Conservation (phyloP, 2,329 filamentous ascomycete genomes). For the Claviceps pusilla region DNA sequence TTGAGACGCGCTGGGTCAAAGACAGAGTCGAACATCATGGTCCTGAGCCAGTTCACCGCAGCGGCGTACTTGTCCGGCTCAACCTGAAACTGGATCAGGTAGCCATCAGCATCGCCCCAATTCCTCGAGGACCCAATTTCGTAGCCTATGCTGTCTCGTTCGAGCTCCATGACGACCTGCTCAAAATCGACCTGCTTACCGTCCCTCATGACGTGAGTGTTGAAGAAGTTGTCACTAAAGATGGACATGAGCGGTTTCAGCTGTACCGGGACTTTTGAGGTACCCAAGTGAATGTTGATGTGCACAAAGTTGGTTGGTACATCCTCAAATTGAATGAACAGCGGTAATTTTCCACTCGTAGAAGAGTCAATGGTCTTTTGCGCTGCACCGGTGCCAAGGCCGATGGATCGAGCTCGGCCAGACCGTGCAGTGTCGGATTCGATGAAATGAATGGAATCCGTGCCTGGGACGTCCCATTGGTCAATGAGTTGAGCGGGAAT, state of each 20-base stretch:
- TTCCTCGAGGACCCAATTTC: constrained; percentile 51
- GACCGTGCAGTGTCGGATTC: constrained; percentile 71
- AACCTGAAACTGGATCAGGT: constrained; percentile 69
- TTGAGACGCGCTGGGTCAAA: constrained; percentile 59
- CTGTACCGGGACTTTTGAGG: constrained; percentile 59
- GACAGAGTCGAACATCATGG: constrained; percentile 74
- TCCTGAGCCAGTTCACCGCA: constrained; percentile 69
- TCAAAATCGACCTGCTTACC: constrained; percentile 74
- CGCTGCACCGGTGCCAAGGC: constrained; percentile 49
- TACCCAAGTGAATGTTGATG: constrained; percentile 67
- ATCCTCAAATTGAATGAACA: constrained; percentile 96
- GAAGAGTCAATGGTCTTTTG: constrained; percentile 65
- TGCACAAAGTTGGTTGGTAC: constrained; percentile 88
- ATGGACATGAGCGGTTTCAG: constrained; percentile 72
- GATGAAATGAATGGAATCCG: constrained; percentile 90
- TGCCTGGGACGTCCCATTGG: constrained; percentile 65
- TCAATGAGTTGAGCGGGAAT: constrained; percentile 75
- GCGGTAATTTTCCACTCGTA: constrained; percentile 42
- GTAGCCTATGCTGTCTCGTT: constrained; percentile 82
- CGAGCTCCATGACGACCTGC: constrained; percentile 77
- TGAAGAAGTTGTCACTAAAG: constrained; percentile 89
- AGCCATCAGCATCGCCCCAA: constrained; percentile 66
- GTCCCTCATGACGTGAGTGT: constrained; percentile 65
- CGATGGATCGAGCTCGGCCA: constrained; percentile 59
- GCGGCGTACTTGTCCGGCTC: constrained; percentile 77